Base-by-base conservation (phyloP, 495 filamentous ascomycete species). In the Friedmanniomyces simplex region DNA sequence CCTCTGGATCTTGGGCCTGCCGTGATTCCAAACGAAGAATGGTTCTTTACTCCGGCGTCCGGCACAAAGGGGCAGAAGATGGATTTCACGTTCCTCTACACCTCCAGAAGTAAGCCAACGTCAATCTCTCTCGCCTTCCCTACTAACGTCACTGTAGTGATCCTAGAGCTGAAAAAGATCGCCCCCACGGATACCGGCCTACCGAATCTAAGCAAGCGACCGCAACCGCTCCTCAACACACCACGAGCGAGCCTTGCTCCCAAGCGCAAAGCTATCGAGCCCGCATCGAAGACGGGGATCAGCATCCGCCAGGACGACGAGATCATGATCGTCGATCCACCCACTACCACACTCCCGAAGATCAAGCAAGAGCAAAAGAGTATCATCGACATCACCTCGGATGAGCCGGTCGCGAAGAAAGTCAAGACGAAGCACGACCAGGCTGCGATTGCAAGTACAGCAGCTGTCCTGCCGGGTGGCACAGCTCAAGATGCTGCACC, bases 101-200 rank as follows among this genome's bases (percentile, higher is more conserved):
- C 39, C 4, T 55, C 52, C 7, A 7, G 52, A 13, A 41, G 46
- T 58, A 52, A 11, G 54, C 10, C 18, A 8, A 39, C 16, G 4
- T 39, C 13, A 36, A 36, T 39, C 16, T 48, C n/a, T n/a, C n/a
- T n/a, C n/a, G n/a, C n/a, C n/a, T n/a, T n/a, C n/a, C n/a, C n/a
- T n/a, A n/a, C n/a, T n/a, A n/a, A n/a, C n/a, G n/a, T n/a, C n/a
- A n/a, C n/a, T n/a, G 47, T 20, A 46, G 55, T n/a, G 39, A 43
- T 42, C 25, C 39, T 55, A 11, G 36, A 55, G n/a, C n/a, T 55
- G 3, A 55, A 43, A 16, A 39, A 50, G 42, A 37, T 48, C n/a
- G 16, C 34, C 25, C 18, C 21, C 3, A 30, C 24, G 8, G 34
- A 8, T 16, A 37, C 16, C 34, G 16, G 34, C 16, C 34, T 16